Percentiles rank a stretch among this genome's conserved stretches.
phyloP scores from a whole-genome alignment of 805 yeast species.

The Candida orba region DNA sequence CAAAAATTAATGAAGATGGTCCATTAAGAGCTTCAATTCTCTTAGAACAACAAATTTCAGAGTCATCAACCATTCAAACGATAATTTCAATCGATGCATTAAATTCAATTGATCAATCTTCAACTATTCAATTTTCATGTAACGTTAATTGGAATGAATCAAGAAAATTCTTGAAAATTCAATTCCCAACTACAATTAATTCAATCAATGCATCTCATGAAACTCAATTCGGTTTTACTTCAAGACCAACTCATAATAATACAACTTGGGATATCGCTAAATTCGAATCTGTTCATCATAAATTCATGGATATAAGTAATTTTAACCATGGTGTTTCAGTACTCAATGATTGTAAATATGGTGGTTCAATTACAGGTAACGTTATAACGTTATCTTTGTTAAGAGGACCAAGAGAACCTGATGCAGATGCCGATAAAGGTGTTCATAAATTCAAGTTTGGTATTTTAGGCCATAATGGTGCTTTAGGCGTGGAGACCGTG shows the following conservation, averaged over 20 bases:
- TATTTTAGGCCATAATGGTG: slow-evolving; percentile 45
- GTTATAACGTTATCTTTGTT: slow-evolving; percentile 77
- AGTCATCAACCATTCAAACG: slow-evolving; percentile 52
- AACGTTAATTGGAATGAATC: slow-evolving; percentile 82
- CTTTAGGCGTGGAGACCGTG: slow-evolving; percentile 56
- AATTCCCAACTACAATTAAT: slow-evolving; percentile 82
- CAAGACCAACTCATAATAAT: slow-evolving; percentile 89
- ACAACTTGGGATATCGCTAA: slow-evolving; percentile 96
- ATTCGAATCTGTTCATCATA: slow-evolving; percentile 92
- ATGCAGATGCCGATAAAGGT: slow-evolving; percentile 93
- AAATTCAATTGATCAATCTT: slow-evolving; percentile 27
- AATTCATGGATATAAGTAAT: slow-evolving; percentile 88
- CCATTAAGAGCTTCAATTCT: slow-evolving; percentile 57
- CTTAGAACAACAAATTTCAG: slow-evolving; percentile 54
- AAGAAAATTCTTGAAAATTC: slow-evolving; percentile 85
- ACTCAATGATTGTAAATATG: slow-evolving; percentile 81
- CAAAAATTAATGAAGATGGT: slow-evolving; percentile 36
- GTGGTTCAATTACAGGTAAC: slow-evolving; percentile 92
- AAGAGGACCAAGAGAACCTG: slow-evolving; percentile 93
- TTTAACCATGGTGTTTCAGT: slow-evolving; percentile 80
- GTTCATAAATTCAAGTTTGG: slow-evolving; percentile 65
- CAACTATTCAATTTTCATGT: slow-evolving; percentile 43
- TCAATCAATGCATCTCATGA: slow-evolving; percentile 80
- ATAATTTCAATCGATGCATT: slow-evolving; percentile 62
- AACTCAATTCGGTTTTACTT: slow-evolving; percentile 88